These are phyloP conservation scores for Warburgia ugandensis DNA, from an alignment of 164 flowering plant genomes.

Conservation along the genomic window DNA sequence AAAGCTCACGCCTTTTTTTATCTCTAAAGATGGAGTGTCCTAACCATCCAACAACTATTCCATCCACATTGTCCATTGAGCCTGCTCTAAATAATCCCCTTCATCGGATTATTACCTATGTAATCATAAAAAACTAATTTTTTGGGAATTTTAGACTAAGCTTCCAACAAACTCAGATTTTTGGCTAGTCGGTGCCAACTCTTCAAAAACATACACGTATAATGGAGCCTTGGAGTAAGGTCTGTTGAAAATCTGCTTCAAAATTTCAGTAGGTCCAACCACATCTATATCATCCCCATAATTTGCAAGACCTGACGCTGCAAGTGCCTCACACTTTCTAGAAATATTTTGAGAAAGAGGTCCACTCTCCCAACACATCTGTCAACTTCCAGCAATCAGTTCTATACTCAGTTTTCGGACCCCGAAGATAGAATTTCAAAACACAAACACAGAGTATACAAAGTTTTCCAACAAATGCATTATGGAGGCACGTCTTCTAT, in stretches of 20 bases:
- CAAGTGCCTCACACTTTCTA: conserved; percentile 87
- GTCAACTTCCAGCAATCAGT: conserved; percentile 9
- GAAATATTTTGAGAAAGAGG: conserved; percentile 49
- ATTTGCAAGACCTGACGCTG: conserved; percentile 82
- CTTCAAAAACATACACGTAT: conserved; percentile 86
- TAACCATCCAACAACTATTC: too few species aligned
- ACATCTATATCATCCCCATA: conserved; percentile 96
- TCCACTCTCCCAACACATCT: conserved; percentile 54
- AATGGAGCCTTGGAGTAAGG: conserved; percentile 88
- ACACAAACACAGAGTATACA: too few species aligned
- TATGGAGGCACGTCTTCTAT: too few species aligned
- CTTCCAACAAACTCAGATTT: conserved; percentile 86
- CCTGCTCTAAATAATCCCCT: too few species aligned
- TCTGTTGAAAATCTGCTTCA: conserved; percentile 96
- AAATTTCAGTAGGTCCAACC: conserved; percentile 80
- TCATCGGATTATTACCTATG: too few species aligned
- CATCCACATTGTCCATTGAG: too few species aligned
- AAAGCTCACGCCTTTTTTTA: too few species aligned
- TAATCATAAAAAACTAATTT: too few species aligned
- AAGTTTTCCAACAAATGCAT: too few species aligned
- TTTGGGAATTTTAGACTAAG: conserved; percentile 7
- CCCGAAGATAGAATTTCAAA: not conserved
- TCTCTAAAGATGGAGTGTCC: too few species aligned
- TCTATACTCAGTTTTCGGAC: not conserved
- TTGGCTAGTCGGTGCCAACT: conserved; percentile 85